Conservation (phyloP, 345 rosid genomes). For the Dimocarpus longan region DNA sequence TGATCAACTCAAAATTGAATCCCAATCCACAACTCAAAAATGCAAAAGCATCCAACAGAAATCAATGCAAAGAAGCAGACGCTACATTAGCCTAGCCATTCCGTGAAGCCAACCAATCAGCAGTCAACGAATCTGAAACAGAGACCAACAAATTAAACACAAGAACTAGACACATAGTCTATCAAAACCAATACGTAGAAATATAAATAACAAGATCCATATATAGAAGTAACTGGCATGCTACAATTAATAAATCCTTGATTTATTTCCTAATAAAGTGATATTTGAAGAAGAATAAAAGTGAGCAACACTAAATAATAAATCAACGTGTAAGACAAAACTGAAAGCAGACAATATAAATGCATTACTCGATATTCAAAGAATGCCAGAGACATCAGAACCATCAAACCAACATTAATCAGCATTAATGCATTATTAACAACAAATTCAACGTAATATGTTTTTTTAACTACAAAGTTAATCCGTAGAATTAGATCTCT, state of each 20-base stretch:
- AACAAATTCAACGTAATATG: not conserved
- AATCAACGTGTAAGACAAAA: not conserved
- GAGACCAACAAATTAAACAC: not conserved
- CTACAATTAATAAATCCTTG: not conserved
- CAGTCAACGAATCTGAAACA: conserved; percentile 30
- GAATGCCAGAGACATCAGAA: not conserved
- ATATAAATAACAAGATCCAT: not conserved
- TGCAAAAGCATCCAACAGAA: not conserved
- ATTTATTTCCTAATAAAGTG: not conserved
- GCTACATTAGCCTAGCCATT: conserved; percentile 37
- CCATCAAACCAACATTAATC: not conserved
- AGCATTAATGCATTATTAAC: conserved; percentile 25
- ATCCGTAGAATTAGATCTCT: not conserved
- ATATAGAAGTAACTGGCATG: not conserved
- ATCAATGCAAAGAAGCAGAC: not conserved
- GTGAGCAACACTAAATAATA: not conserved
- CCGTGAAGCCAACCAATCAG: not conserved
- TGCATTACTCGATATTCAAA: conserved; percentile 15
- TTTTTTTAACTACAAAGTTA: no score
- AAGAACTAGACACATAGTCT: not conserved
- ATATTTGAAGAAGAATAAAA: not conserved
- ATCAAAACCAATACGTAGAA: not conserved
- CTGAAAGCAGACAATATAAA: not conserved
- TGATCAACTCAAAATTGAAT: conserved; percentile 26
- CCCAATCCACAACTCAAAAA: conserved; percentile 20